Conservation (phyloP, 495 filamentous ascomycete genomes). For the Terfezia boudieri region DNA sequence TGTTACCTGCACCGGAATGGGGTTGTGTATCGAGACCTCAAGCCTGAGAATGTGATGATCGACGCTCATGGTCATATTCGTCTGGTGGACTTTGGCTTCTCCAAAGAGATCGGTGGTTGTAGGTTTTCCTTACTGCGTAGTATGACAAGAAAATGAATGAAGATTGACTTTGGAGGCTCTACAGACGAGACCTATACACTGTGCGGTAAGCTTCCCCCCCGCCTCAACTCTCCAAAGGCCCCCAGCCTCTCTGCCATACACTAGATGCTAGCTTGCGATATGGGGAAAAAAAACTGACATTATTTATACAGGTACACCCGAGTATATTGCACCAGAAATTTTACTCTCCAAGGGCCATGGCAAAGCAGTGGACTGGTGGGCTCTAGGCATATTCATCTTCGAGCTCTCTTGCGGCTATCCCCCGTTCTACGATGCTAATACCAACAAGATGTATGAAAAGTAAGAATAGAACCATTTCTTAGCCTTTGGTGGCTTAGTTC, state of each 20-base stretch:
- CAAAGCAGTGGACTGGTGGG: constrained; percentile 99
- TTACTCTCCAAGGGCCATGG: constrained; percentile 90
- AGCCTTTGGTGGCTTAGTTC: not conserved
- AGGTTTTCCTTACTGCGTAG: constrained; percentile 10
- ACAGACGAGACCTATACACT: constrained; percentile 78
- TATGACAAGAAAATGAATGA: not conserved
- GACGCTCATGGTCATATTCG: constrained; percentile 87
- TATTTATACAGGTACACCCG: constrained; percentile 42
- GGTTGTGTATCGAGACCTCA: constrained; percentile 84
- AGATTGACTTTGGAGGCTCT: not conserved
- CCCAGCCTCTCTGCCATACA: not conserved
- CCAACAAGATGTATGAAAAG: constrained; percentile 91
- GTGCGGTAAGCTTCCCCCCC: constrained; percentile 29
- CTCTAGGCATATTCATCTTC: constrained; percentile 82
- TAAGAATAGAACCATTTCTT: constrained; percentile 10
- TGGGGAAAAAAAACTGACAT: constrained; percentile 1
- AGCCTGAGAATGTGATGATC: constrained; percentile 87
- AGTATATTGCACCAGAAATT: constrained; percentile 91
- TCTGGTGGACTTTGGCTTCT: constrained; percentile 96
- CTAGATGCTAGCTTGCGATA: not conserved
- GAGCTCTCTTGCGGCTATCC: constrained; percentile 92
- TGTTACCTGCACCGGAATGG: constrained; percentile 81
- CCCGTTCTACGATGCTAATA: constrained; percentile 91
- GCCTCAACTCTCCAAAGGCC: not conserved
- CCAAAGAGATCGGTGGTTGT: constrained; percentile 52